A percentile compares a stretch with the other conserved stretches of the same genome.
Evolutionary conservation across 257 asterid species (phyloP).

Genomic region (Solanum tarapatanum): DNA sequence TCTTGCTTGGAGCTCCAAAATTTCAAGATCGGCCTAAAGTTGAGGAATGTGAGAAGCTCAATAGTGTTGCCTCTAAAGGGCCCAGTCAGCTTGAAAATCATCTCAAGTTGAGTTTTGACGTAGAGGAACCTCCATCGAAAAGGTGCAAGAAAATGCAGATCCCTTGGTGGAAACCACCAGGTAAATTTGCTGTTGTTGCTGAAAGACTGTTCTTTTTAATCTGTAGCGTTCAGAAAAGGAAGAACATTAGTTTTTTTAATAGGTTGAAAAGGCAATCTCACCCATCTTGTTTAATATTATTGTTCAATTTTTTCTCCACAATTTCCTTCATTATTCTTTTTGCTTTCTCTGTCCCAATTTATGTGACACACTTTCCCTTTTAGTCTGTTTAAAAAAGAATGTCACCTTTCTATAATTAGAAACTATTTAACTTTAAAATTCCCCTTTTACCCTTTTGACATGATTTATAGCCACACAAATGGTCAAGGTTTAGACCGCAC

Average conservation of each 20-base stretch:
- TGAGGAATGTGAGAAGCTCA: constrained; percentile 19
- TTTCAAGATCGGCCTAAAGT: constrained; percentile 3
- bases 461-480: neutral
- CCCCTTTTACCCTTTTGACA: neutral
- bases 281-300: neutral
- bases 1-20: constrained; percentile 19
- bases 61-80: constrained; percentile 8
- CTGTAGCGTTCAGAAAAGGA: neutral
- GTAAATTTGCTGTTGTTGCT: constrained; percentile 33
- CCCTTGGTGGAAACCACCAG: constrained; percentile 75
- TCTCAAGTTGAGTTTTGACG: constrained; percentile 16
- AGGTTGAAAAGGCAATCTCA: neutral
- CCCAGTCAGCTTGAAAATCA: constrained; percentile 26
- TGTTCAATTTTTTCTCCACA: neutral
- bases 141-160: constrained; percentile 59
- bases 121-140: constrained; percentile 54
- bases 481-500: neutral
- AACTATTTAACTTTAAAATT: neutral
- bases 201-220: neutral
- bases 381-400: neutral
- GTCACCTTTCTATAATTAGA: neutral
- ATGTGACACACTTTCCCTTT: neutral
- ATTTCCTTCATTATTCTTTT: neutral
- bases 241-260: neutral
- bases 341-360: neutral